Evolutionary conservation across 2,329 filamentous ascomycete species (phyloP).

Genomic region (Colletotrichum sojae): DNA sequence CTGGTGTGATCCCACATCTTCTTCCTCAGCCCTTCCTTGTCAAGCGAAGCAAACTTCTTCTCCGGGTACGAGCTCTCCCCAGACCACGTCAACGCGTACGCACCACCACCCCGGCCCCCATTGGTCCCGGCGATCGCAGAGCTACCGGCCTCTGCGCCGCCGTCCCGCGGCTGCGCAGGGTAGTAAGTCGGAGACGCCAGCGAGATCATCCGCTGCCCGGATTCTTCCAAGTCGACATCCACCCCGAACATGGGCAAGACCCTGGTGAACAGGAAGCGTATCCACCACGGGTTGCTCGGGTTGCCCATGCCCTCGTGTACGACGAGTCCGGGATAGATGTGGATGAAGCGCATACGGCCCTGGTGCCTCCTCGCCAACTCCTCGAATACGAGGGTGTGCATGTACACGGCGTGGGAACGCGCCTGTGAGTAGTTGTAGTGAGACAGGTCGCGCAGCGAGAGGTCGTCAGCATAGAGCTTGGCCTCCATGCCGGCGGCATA

Average conservation of each 20-base stretch:
- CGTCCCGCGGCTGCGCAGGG: neutral
- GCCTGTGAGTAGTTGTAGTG: conserved; percentile 3
- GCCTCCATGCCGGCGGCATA: neutral
- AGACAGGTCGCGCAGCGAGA: neutral
- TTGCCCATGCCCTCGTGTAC: neutral
- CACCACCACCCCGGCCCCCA: neutral
- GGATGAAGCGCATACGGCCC: neutral
- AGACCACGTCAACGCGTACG: neutral
- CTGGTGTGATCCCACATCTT: conserved; percentile 7
- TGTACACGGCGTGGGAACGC: neutral
- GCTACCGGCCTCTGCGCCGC: neutral
- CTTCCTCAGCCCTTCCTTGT: neutral
- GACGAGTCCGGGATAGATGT: conserved; percentile 1
- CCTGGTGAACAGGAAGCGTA: neutral
- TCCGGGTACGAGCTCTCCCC: neutral
- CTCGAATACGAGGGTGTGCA: conserved; percentile 2
- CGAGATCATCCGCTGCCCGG: neutral
- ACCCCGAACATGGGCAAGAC: neutral
- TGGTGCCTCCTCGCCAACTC: neutral
- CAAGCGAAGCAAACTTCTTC: neutral
- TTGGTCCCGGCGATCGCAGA: neutral
- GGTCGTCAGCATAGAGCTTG: neutral
- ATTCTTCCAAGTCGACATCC: neutral
- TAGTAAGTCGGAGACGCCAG: neutral
- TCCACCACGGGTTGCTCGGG: neutral